Percentiles rank a stretch among this genome's conserved stretches.
Evolutionary conservation across 108 stramenopile genomes (phyloP).

Genomic region (Aurantiochytrium sp.): DNA sequence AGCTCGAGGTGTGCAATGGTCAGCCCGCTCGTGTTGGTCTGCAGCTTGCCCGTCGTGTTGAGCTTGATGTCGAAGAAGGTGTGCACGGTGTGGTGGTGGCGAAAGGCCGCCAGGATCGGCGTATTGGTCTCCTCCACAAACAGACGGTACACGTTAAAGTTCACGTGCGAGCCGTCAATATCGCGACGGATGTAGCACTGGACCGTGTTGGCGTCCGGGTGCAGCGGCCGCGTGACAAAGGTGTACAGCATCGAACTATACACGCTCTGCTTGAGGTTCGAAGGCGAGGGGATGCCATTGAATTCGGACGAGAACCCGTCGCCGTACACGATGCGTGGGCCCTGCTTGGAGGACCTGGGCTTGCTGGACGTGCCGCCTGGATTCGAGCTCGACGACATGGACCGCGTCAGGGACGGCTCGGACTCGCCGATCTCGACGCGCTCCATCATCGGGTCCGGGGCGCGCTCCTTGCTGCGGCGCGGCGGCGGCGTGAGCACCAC

Average conservation of each 20-base stretch:
- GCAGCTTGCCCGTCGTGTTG: conserved; percentile 14
- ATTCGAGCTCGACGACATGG: too few species aligned
- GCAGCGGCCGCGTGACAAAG: conserved; percentile 5
- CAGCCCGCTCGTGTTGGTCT: not conserved
- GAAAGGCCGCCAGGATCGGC: conserved; percentile 5
- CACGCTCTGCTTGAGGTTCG: not conserved
- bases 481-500: not conserved
- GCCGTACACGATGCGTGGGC: not conserved
- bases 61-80: conserved; percentile 26
- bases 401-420: too few species aligned
- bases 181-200: conserved; percentile 17
- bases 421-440: not conserved
- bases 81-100: conserved; percentile 1
- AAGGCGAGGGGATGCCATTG: not conserved
- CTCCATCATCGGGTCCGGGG: not conserved
- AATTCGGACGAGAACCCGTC: not conserved
- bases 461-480: not conserved
- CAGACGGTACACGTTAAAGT: conserved; percentile 15
- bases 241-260: conserved; percentile 29
- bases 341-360: not conserved
- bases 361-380: too few species aligned
- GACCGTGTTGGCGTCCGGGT: conserved; percentile 8
- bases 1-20: conserved; percentile 2
- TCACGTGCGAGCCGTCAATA: conserved; percentile 16
- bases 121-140: conserved; percentile 10